Evolutionary conservation across 495 filamentous ascomycete genomes (phyloP).

Genomic region (Apiosordaria backusii): DNA sequence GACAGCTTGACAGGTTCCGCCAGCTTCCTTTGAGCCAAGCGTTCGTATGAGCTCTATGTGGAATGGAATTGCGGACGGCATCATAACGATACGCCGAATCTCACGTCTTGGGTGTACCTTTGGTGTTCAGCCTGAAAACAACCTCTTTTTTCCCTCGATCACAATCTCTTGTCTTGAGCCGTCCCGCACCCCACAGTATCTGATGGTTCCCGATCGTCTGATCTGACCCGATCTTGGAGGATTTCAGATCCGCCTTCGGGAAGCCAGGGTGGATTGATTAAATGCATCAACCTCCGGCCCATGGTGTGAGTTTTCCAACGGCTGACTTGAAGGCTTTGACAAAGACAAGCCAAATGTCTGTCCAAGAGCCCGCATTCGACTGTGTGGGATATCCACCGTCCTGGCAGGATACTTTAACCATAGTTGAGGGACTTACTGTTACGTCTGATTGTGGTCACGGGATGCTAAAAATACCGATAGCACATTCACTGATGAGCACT

Average conservation of each 20-base stretch:
- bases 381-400: not conserved
- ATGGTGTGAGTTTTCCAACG: too few species aligned
- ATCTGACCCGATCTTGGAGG: constrained; percentile 24
- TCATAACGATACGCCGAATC: too few species aligned
- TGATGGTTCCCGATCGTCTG: constrained; percentile 20
- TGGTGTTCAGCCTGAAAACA: not conserved
- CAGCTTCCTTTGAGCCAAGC: not conserved
- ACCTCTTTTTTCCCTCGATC: constrained; percentile 11
- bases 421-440: not conserved
- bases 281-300: too few species aligned
- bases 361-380: not conserved
- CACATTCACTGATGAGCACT: not conserved
- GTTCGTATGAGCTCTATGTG: constrained; percentile 1
- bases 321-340: not conserved
- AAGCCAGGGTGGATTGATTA: constrained; percentile 13
- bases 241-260: constrained; percentile 19
- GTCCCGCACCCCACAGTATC: constrained; percentile 11
- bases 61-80: too few species aligned
- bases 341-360: not conserved
- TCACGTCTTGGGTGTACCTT: too few species aligned
- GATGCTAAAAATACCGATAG: constrained; percentile 4
- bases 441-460: not conserved
- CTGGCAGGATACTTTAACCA: not conserved
- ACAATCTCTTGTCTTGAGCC: constrained; percentile 11
- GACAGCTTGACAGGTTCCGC: not conserved